phyloP scores from a whole-genome alignment of 352 stramenopile species.

The Phytophthora uliginosa region DNA sequence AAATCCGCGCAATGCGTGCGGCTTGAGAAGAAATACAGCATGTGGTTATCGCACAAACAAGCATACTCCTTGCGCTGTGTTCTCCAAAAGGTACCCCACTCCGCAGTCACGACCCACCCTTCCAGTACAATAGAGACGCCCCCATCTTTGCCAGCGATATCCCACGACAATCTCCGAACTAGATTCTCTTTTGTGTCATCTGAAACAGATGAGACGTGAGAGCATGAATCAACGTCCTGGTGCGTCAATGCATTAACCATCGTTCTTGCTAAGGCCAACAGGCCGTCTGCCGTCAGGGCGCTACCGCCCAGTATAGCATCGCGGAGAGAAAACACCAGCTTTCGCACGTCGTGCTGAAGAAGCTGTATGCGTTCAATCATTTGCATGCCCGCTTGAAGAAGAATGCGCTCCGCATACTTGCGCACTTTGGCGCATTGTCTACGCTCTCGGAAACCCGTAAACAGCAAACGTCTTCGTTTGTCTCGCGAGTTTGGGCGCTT shows the following conservation, averaged over 20 bases:
- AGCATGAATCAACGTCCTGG: background rate
- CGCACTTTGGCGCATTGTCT: constrained; percentile 8
- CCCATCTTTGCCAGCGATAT: constrained; percentile 37
- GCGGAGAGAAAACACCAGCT: constrained; percentile 38
- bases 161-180: constrained; percentile 34
- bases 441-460: constrained; percentile 17
- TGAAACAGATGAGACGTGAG: background rate
- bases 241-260: constrained; percentile 25
- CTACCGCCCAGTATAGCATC: constrained; percentile 33
- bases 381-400: constrained; percentile 39
- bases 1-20: constrained; percentile 61
- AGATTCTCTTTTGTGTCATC: constrained; percentile 20
- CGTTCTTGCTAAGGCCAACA: constrained; percentile 16
- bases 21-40: constrained; percentile 65
- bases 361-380: constrained; percentile 32
- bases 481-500: constrained; percentile 9
- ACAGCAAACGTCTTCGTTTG: constrained; percentile 2
- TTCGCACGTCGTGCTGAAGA: constrained; percentile 27
- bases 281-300: constrained; percentile 9
- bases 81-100: constrained; percentile 78
- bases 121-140: constrained; percentile 37
- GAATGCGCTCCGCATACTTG: constrained; percentile 15
- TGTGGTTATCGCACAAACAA: constrained; percentile 69
- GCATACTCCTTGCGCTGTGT: constrained; percentile 67
- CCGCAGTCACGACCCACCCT: constrained; percentile 63